These are phyloP conservation scores for Lentinula aciculospora DNA, from an alignment of 768 basidiomycete genomes.

Conservation along the genomic window DNA sequence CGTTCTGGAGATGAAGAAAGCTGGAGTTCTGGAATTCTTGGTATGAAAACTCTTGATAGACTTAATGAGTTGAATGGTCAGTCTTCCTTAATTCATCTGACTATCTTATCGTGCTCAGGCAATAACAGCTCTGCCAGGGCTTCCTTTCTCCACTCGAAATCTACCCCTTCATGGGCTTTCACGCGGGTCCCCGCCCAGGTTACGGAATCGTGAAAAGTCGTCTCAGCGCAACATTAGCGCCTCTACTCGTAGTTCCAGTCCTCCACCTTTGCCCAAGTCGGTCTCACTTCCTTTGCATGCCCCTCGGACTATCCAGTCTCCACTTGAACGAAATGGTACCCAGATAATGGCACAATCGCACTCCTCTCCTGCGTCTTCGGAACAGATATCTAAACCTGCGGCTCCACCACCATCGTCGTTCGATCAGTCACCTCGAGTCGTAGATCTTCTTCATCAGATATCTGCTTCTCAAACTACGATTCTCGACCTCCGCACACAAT, in stretches of 20 bases:
- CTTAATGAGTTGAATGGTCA: conserved; percentile 64
- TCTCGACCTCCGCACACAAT: conserved; percentile 63
- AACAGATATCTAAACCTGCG: conserved; percentile 16
- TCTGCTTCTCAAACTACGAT: conserved; percentile 54
- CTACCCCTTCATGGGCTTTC: conserved; percentile 35
- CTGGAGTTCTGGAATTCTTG: conserved; percentile 73
- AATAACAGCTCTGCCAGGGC: conserved; percentile 26
- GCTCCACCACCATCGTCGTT: conserved; percentile 34
- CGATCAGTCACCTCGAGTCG: conserved; percentile 66
- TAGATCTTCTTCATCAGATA: conserved; percentile 75
- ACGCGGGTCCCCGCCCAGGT: conserved; percentile 47
- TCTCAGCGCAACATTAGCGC: conserved; percentile 29
- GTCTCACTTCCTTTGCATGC: conserved; percentile 75
- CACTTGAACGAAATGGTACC: conserved; percentile 23
- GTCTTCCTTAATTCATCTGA: conserved; percentile 13
- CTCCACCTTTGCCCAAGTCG: conserved; percentile 81
- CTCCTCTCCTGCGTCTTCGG: conserved; percentile 7
- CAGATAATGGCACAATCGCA: conserved; percentile 21
- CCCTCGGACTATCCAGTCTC: conserved; percentile 33
- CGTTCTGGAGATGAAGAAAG: conserved; percentile 65
- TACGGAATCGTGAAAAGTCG: conserved; percentile 55
- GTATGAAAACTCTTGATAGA: conserved; percentile 68
- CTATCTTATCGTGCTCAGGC: conserved; percentile 5
- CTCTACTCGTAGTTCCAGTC: conserved; percentile 61
- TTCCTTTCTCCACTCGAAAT: conserved; percentile 46